A percentile compares a stretch with the other conserved stretches of the same genome.
Conservation (phyloP, 345 rosid species). For the Rhizophora apiculata region DNA sequence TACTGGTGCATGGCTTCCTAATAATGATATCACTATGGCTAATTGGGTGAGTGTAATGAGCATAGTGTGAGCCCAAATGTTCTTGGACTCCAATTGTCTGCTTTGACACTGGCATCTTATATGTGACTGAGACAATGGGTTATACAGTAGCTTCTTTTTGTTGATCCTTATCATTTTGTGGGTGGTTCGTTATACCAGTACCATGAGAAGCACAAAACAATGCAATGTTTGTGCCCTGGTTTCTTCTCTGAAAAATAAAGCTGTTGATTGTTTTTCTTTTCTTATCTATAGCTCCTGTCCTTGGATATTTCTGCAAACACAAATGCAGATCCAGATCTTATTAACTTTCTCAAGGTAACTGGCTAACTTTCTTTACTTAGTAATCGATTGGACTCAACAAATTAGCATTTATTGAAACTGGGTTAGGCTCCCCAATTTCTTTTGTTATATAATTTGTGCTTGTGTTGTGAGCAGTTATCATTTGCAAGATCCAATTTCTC, state of each 20-base stretch:
- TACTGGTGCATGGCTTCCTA: no score
- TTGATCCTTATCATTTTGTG: neutral
- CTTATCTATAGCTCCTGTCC: slow-evolving; percentile 55
- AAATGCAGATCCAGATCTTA: slow-evolving; percentile 50
- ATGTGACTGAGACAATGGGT: neutral
- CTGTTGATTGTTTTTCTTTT: slow-evolving; percentile 19
- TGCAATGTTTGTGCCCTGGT: neutral
- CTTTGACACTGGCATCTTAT: neutral
- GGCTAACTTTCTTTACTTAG: neutral
- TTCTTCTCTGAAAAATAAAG: neutral
- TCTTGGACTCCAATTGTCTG: neutral
- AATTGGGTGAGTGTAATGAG: neutral
- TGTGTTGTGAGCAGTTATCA: slow-evolving; percentile 49
- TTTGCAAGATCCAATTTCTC: slow-evolving; percentile 71
- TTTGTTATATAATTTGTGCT: slow-evolving; percentile 4
- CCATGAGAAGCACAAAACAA: neutral
- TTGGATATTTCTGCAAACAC: slow-evolving; percentile 58
- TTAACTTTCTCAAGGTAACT: slow-evolving; percentile 68
- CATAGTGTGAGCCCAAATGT: neutral
- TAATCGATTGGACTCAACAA: neutral
- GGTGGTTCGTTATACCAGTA: neutral
- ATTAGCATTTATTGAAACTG: neutral
- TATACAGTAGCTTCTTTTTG: neutral
- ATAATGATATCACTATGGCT: no score
- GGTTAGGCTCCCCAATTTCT: slow-evolving; percentile 7